Percentiles rank a stretch among this genome's conserved stretches.
Evolutionary conservation across 495 filamentous ascomycete species (phyloP).

Genomic region (Hyaloscypha hepaticicola): DNA sequence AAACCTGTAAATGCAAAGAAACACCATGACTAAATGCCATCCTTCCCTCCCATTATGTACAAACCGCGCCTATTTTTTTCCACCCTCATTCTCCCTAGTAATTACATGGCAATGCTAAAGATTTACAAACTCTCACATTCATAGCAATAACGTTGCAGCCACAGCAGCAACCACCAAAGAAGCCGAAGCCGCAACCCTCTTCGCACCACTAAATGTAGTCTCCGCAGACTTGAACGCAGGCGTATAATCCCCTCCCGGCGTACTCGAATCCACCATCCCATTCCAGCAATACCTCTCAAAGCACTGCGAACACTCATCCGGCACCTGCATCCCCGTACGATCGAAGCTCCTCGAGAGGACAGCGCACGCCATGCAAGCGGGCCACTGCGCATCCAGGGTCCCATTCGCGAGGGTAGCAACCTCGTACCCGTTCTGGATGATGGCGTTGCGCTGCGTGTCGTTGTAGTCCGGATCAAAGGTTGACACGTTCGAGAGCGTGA

Average conservation of each 20-base stretch:
- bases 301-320: slow-evolving; percentile 67
- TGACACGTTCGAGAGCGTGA: slow-evolving; percentile 65
- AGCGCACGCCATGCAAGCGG: slow-evolving; percentile 81
- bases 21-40: no score
- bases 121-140: no score
- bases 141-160: neutral
- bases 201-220: neutral
- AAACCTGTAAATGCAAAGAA: no score
- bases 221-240: slow-evolving; percentile 24
- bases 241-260: slow-evolving; percentile 25
- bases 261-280: slow-evolving; percentile 55
- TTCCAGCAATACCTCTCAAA: slow-evolving; percentile 89
- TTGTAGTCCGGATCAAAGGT: slow-evolving; percentile 68
- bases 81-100: no score
- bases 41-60: no score
- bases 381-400: slow-evolving; percentile 70
- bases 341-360: slow-evolving; percentile 74
- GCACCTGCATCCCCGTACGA: slow-evolving; percentile 62
- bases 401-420: slow-evolving; percentile 79
- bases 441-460: slow-evolving; percentile 62
- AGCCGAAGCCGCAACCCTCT: neutral
- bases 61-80: no score
- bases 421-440: slow-evolving; percentile 83
- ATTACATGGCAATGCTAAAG: no score
- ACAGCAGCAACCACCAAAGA: neutral